Base-by-base conservation (phyloP, 2,329 filamentous ascomycete genomes). In the Bipolaris oryzae region DNA sequence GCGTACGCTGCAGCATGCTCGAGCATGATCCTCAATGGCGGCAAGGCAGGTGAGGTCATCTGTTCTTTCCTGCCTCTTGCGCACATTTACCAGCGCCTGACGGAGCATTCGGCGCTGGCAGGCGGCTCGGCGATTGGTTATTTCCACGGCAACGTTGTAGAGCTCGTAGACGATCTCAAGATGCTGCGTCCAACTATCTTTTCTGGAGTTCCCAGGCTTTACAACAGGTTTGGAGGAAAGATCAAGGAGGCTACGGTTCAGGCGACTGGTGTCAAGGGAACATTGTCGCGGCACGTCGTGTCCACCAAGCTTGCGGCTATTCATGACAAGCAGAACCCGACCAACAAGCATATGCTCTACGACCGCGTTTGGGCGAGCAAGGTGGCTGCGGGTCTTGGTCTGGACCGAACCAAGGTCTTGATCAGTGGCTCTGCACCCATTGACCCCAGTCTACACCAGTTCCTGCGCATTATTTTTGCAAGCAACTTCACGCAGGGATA, bases 41-140 rank as follows among this genome's bases (percentile, higher is more conserved):
- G 81, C 55, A 80, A 79, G 11, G 79, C 81, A 11, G 81, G 85
- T 53, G 90, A 95, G 64, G 79, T 88, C 3, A 82, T 89, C 64
- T 85, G 91, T 55, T 98, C 94, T 0, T 99, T 98, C 77, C 84
- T 99, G 49, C 95, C 95, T 0, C 80, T 97, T 37, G 95, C 95
- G 9, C 95, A 99, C 74, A 98, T 99, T 69, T 97, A 91, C 76
- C 90, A 93, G 63, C 89, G 95, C 53, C 82, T 97, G 64, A 82
- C 88, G 38, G 95, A 99, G 74, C 90, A 96, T 74, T 81, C 82
- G 3, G 85, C 86, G 13, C 81, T 97, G 15, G 86, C 89, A 69
- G 83, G 85, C 50, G 93, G 92, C 52, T 86, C 85, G 33, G 80
- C 86, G 7, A 87, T 97, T 67, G 95, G 94, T 11, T 99, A 94